phyloP scores from a whole-genome alignment of 495 filamentous ascomycete genomes.

The Tuber borchii region DNA sequence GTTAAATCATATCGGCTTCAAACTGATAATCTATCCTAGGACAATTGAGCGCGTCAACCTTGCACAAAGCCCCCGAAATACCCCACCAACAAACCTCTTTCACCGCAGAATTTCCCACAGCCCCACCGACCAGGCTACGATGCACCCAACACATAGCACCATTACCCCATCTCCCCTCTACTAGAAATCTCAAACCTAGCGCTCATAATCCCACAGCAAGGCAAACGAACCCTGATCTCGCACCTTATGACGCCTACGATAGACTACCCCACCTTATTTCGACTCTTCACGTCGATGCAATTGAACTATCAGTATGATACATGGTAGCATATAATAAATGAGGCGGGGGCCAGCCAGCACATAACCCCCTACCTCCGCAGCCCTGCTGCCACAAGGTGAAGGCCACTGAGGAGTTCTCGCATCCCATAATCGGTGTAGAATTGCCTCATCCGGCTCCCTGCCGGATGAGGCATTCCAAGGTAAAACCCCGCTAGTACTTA shows the following conservation, averaged over 20 bases:
- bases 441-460: background rate
- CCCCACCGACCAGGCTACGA: background rate
- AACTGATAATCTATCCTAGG: background rate
- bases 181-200: background rate
- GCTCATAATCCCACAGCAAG: background rate
- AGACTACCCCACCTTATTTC: background rate
- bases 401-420: too few relatives aligned
- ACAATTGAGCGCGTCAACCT: background rate
- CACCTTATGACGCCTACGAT: background rate
- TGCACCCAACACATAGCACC: background rate
- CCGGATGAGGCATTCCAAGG: background rate
- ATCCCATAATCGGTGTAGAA: background rate
- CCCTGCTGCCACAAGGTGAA: background rate
- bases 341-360: background rate
- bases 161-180: background rate
- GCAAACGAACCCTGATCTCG: background rate
- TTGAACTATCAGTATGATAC: background rate
- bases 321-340: background rate
- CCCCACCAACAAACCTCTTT: background rate
- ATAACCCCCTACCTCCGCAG: background rate
- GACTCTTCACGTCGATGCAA: background rate
- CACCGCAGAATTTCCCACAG: background rate
- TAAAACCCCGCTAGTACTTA: too few relatives aligned
- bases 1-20: background rate
- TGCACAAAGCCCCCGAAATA: background rate